Evolutionary conservation across 805 yeast genomes (phyloP).

Genomic region (Ogataea nakhonphanomensis): DNA sequence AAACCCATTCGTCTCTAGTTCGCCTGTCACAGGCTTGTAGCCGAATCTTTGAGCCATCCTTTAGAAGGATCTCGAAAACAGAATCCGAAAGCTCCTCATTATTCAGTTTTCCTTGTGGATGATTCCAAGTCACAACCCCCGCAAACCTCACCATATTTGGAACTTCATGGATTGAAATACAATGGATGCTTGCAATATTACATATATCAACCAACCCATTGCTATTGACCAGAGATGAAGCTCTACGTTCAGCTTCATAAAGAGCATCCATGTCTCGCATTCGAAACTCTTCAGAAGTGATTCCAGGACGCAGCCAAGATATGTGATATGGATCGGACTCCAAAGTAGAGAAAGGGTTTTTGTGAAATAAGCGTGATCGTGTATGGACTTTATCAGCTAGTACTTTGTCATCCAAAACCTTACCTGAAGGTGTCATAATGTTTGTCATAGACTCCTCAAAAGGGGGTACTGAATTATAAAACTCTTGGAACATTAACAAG

Average conservation of each 20-base stretch:
- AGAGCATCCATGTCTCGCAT: constrained; percentile 54
- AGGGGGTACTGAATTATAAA: constrained; percentile 61
- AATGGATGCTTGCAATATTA: constrained; percentile 39
- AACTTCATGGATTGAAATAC: constrained; percentile 29
- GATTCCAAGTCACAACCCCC: constrained; percentile 31
- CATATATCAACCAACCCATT: constrained; percentile 60
- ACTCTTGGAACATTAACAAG: constrained; percentile 54
- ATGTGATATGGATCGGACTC: constrained; percentile 48
- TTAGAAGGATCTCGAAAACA: constrained; percentile 49
- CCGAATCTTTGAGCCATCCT: constrained; percentile 43
- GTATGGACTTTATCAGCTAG: constrained; percentile 18
- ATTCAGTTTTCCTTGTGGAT: constrained; percentile 14
- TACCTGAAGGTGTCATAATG: constrained; percentile 35
- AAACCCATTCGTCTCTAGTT: constrained; percentile 67
- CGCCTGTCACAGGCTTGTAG: constrained; percentile 52
- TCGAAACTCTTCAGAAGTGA: constrained; percentile 39
- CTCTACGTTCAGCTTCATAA: constrained; percentile 62
- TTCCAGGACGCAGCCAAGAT: constrained; percentile 52
- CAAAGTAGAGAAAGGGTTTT: constrained; percentile 55
- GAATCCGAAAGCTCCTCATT: constrained; percentile 38
- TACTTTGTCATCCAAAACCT: constrained; percentile 26
- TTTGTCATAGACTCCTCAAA: constrained; percentile 26
- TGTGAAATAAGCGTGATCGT: constrained; percentile 40
- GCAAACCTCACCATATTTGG: constrained; percentile 30
- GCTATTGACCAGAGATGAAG: constrained; percentile 52